Evolutionary conservation across 1,284 basidiomycete genomes (phyloP).

Genomic region (Ceratobasidium sp.): DNA sequence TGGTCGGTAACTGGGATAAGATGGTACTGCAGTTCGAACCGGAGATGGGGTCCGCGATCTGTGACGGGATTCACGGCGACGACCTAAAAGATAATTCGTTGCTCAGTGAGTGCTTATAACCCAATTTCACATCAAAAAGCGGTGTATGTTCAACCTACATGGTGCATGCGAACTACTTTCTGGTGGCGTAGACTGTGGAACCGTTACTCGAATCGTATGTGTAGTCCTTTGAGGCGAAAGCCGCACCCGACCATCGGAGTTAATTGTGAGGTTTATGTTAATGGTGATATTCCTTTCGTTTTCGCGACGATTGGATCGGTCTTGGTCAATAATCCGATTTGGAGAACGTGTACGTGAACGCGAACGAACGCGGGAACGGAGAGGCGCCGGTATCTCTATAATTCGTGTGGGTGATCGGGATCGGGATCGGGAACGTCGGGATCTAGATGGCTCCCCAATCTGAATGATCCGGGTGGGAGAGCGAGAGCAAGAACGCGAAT

Average conservation of each 20-base stretch:
- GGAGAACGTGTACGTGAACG: not conserved
- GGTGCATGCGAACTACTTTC: not conserved
- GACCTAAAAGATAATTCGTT: not conserved
- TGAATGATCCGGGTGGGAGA: not conserved
- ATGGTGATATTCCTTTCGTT: not conserved
- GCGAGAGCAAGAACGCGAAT: not conserved
- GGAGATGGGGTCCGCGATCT: not conserved
- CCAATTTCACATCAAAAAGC: not conserved
- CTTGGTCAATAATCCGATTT: not conserved
- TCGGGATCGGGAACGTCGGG: not conserved
- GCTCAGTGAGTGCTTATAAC: not conserved
- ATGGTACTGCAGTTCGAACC: not conserved
- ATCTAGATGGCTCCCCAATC: not conserved
- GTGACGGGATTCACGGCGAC: not conserved
- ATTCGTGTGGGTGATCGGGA: not conserved
- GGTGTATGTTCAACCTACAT: not conserved
- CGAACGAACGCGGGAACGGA: not conserved
- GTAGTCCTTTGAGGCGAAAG: not conserved
- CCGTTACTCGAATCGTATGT: not conserved
- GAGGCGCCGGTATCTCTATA: not conserved
- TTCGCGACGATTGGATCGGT: not conserved
- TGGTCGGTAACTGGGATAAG: not conserved
- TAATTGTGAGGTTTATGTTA: conserved; percentile 20
- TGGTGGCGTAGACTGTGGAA: not conserved
- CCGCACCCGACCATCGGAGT: not conserved